These are phyloP conservation scores for Cercospora beticola DNA, from an alignment of 2,329 filamentous ascomycete genomes.

Conservation along the genomic window DNA sequence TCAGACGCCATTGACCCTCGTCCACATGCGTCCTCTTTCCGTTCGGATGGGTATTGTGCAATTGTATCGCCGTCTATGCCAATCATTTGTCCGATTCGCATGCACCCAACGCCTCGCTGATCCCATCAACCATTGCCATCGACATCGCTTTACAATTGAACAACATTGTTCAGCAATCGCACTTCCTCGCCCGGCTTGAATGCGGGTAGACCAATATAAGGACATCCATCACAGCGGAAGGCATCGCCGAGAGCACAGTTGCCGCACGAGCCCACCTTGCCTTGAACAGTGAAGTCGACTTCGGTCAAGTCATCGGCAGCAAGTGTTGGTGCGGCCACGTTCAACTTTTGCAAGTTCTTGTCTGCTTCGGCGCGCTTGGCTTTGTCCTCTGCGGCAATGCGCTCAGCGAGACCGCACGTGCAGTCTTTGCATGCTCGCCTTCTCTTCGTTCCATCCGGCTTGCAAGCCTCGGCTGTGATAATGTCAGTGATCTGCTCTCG, in stretches of 20 bases:
- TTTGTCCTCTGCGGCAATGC: slow-evolving; percentile 80
- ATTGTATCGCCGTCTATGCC: slow-evolving; percentile 1
- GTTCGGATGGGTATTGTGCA: not conserved
- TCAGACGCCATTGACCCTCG: not conserved
- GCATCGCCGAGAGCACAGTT: slow-evolving; percentile 94
- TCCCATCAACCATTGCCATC: slow-evolving; percentile 6
- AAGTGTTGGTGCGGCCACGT: slow-evolving; percentile 53
- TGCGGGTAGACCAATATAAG: slow-evolving; percentile 86
- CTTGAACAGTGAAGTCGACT: slow-evolving; percentile 95
- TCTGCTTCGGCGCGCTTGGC: slow-evolving; percentile 66
- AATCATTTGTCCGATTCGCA: not conserved
- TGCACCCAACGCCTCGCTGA: slow-evolving; percentile 13
- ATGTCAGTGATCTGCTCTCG: not conserved
- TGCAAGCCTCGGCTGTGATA: slow-evolving; percentile 74
- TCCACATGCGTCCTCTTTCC: not conserved
- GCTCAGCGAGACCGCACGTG: slow-evolving; percentile 86
- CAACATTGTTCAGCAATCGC: slow-evolving; percentile 77
- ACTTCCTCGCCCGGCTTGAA: slow-evolving; percentile 98
- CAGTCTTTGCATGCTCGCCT: slow-evolving; percentile 97
- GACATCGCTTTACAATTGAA: slow-evolving; percentile 65
- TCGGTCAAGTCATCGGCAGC: slow-evolving; percentile 78
- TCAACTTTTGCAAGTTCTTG: slow-evolving; percentile 55
- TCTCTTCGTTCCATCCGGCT: slow-evolving; percentile 77
- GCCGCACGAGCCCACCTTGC: slow-evolving; percentile 91
- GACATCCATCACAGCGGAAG: slow-evolving; percentile 63